phyloP scores from a whole-genome alignment of 2,329 filamentous ascomycete species.

The Stemphylium lycopersici region DNA sequence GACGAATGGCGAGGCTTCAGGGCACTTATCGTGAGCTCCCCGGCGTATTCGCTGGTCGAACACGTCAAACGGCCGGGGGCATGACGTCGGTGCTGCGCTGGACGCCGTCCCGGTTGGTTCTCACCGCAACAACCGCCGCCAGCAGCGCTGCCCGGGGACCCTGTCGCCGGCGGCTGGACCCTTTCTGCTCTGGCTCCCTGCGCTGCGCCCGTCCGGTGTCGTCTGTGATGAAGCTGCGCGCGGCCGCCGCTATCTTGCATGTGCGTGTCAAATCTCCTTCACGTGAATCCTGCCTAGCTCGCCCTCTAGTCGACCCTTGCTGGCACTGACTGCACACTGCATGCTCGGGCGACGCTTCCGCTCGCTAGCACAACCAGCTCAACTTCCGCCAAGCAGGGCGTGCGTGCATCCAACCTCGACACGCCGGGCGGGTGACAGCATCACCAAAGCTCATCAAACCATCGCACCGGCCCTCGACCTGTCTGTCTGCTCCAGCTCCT shows the following conservation, averaged over 20 bases:
- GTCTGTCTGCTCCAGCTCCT: slow-evolving; percentile 18
- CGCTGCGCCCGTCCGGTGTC: too few species aligned
- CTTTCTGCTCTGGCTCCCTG: not conserved
- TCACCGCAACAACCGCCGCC: not conserved
- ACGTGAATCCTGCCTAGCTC: not conserved
- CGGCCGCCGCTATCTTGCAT: too few species aligned
- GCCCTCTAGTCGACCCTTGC: slow-evolving; percentile 4
- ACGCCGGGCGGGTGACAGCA: slow-evolving; percentile 9
- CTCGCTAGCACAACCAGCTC: slow-evolving; percentile 11
- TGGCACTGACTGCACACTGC: slow-evolving; percentile 1
- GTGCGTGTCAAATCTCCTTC: not conserved
- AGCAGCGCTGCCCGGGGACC: not conserved
- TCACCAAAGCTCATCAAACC: slow-evolving; percentile 13
- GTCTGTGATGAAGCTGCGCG: too few species aligned
- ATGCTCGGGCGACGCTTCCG: slow-evolving; percentile 12
- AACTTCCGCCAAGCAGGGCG: slow-evolving; percentile 10
- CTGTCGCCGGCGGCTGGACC: slow-evolving; percentile 3
- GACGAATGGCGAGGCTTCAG: slow-evolving; percentile 3
- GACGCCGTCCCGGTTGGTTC: not conserved
- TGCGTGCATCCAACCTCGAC: slow-evolving; percentile 9
- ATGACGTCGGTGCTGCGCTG: slow-evolving; percentile 10
- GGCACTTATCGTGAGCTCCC: slow-evolving; percentile 5
- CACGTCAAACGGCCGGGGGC: slow-evolving; percentile 11
- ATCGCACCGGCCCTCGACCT: slow-evolving; percentile 8
- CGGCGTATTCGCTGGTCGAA: slow-evolving; percentile 8